phyloP scores from a whole-genome alignment of 2,329 filamentous ascomycete genomes.

The Exophiala xenobiotica region DNA sequence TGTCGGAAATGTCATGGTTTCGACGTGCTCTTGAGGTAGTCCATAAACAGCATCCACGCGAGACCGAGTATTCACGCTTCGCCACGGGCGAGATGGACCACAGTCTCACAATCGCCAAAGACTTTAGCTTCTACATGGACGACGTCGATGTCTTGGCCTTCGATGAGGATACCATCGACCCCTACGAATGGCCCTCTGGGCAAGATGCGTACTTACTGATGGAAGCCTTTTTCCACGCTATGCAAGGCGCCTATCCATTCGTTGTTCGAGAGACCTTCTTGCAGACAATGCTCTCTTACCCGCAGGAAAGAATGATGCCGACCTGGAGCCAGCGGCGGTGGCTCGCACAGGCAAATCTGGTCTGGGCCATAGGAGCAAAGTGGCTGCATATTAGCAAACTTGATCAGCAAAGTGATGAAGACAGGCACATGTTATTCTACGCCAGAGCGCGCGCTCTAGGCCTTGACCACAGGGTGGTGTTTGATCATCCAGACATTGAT shows the following conservation, averaged over 20 bases:
- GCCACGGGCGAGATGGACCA: conserved; percentile 8
- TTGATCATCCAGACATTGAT: conserved; percentile 30
- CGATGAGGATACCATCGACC: conserved; percentile 26
- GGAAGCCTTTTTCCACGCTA: conserved; percentile 25
- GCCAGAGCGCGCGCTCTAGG: conserved; percentile 30
- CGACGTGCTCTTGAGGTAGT: conserved; percentile 16
- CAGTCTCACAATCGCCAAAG: conserved; percentile 4
- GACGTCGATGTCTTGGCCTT: conserved; percentile 22
- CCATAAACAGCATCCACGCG: conserved; percentile 2
- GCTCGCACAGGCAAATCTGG: conserved; percentile 24
- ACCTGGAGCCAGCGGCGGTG: conserved; percentile 22
- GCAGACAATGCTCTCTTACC: conserved; percentile 5
- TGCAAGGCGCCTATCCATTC: conserved; percentile 22
- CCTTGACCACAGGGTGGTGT: conserved; percentile 29
- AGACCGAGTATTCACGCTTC: not conserved
- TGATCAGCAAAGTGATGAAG: conserved; percentile 2
- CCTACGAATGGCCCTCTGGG: conserved; percentile 14
- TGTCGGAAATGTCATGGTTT: conserved; percentile 29
- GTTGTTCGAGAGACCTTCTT: conserved; percentile 21
- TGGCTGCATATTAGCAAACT: conserved; percentile 19
- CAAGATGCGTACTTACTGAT: conserved; percentile 14
- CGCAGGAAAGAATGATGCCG: not conserved
- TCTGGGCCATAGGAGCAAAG: conserved; percentile 23
- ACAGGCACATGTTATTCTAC: conserved; percentile 31
- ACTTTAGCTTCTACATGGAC: conserved; percentile 25